Evolutionary conservation across 2,329 filamentous ascomycete species (phyloP).

Genomic region (Monosporascus sp.): DNA sequence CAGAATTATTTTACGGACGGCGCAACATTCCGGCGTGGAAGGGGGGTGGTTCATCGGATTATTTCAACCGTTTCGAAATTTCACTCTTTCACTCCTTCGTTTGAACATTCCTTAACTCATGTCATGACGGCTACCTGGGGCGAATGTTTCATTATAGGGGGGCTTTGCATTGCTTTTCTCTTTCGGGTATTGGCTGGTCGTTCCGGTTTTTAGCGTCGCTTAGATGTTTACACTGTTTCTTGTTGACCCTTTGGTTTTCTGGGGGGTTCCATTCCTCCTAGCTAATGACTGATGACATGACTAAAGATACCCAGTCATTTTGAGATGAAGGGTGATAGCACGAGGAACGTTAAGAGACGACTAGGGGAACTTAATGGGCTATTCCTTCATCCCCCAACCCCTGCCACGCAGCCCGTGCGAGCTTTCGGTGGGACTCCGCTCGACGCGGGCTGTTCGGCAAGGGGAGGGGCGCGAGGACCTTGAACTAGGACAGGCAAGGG

Average conservation of each 20-base stretch:
- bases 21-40: conserved; percentile 20
- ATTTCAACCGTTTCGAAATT: neutral
- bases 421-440: too few relatives aligned
- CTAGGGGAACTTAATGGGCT: too few relatives aligned
- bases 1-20: conserved; percentile 10
- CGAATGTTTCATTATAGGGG: too few relatives aligned
- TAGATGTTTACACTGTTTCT: conserved; percentile 2
- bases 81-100: too few relatives aligned
- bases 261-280: conserved; percentile 15
- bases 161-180: neutral
- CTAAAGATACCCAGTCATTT: conserved; percentile 29
- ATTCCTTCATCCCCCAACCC: too few relatives aligned
- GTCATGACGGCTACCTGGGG: too few relatives aligned
- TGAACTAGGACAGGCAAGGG: too few relatives aligned
- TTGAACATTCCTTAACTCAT: too few relatives aligned
- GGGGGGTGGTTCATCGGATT: conserved; percentile 10
- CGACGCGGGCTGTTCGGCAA: too few relatives aligned
- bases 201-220: neutral
- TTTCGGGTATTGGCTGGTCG: neutral
- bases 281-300: conserved; percentile 27
- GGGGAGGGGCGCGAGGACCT: too few relatives aligned
- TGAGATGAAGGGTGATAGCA: conserved; percentile 28
- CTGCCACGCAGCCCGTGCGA: too few relatives aligned
- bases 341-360: conserved; percentile 14
- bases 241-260: conserved; percentile 7